These are phyloP conservation scores for Fragilaria radians DNA, from an alignment of 108 stramenopile species.

Conservation along the genomic window DNA sequence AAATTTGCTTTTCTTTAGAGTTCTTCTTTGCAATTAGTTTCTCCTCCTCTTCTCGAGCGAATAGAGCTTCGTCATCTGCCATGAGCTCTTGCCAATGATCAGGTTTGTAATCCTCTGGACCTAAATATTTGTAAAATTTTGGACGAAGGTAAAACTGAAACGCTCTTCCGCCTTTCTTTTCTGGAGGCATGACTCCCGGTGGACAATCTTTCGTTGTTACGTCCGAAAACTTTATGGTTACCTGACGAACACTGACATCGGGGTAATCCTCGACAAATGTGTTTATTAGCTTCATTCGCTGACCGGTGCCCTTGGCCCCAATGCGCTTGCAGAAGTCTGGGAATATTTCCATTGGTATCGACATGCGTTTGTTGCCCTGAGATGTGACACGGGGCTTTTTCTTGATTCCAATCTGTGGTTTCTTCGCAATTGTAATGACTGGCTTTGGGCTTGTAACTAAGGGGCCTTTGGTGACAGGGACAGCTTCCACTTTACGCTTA, in stretches of 20 bases:
- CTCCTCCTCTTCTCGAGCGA: constrained; percentile 24
- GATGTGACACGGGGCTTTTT: constrained; percentile 22
- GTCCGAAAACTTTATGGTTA: constrained; percentile 70
- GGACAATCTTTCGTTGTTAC: constrained; percentile 78
- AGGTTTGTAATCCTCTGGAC: constrained; percentile 53
- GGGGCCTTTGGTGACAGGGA: constrained; percentile 14
- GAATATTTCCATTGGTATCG: constrained; percentile 66
- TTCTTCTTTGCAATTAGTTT: constrained; percentile 22
- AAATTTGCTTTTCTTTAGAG: constrained; percentile 24
- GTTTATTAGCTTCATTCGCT: constrained; percentile 70
- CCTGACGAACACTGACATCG: constrained; percentile 66
- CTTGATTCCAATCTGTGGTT: neutral
- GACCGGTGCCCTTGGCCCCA: constrained; percentile 55
- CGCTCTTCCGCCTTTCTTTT: constrained; percentile 50
- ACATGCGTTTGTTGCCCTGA: constrained; percentile 71
- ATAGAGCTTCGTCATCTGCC: constrained; percentile 51
- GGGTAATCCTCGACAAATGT: constrained; percentile 74
- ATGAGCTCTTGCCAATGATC: constrained; percentile 73
- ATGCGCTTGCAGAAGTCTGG: constrained; percentile 77
- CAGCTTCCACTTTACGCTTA: constrained; percentile 22
- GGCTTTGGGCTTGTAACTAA: constrained; percentile 34
- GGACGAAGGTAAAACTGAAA: constrained; percentile 79
- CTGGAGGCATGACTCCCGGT: constrained; percentile 46
- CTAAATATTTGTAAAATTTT: constrained; percentile 67
- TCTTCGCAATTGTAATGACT: constrained; percentile 2